These are phyloP conservation scores for Suhomyces anneliseae DNA, from an alignment of 1,139 yeast species.

Conservation along the genomic window DNA sequence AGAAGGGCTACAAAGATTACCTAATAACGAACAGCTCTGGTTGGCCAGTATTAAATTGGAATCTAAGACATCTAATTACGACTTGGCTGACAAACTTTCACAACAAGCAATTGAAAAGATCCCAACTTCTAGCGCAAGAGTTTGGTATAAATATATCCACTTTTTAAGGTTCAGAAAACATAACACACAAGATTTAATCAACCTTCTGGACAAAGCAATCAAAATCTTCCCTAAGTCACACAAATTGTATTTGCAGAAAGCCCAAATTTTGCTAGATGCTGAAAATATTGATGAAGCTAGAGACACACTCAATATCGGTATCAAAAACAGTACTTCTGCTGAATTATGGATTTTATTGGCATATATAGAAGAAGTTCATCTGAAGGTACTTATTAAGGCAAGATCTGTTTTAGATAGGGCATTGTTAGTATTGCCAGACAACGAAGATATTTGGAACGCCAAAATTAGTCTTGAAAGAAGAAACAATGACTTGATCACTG, in stretches of 20 bases:
- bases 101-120: conserved; percentile 36
- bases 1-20: conserved; percentile 42
- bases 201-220: conserved; percentile 43
- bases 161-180: conserved; percentile 41
- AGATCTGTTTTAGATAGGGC: conserved; percentile 76
- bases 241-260: conserved; percentile 58
- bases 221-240: conserved; percentile 43
- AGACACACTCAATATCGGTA: conserved; percentile 50
- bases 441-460: conserved; percentile 56
- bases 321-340: conserved; percentile 46
- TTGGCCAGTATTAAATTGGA: conserved; percentile 70
- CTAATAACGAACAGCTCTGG: conserved; percentile 60
- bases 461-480: conserved; percentile 59
- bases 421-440: conserved; percentile 48
- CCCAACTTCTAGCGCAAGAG: conserved; percentile 40
- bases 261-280: conserved; percentile 46
- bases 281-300: conserved; percentile 42
- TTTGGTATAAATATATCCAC: conserved; percentile 67
- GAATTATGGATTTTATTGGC: conserved; percentile 62
- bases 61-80: conserved; percentile 34
- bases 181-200: conserved; percentile 20
- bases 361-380: conserved; percentile 41
- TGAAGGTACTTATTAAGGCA: conserved; percentile 53
- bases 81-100: conserved; percentile 45
- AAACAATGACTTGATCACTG: conserved; percentile 51